Conservation (phyloP, 2,329 filamentous ascomycete species). For the Paracoccidioides lutzii region DNA sequence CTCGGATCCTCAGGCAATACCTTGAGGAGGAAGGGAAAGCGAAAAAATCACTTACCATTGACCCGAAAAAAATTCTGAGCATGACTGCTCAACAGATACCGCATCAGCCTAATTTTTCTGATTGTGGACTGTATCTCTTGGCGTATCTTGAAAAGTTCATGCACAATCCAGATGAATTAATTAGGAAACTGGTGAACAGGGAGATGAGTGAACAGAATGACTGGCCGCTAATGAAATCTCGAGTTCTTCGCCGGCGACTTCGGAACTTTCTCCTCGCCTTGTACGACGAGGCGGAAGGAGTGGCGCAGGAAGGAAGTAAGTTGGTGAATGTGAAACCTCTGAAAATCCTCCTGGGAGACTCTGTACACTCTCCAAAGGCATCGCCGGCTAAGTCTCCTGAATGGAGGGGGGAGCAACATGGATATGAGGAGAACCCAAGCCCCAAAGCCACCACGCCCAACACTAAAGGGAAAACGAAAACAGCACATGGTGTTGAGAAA, state of each 20-base stretch:
- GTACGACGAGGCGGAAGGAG: constrained; percentile 43
- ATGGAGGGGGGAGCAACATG: neutral
- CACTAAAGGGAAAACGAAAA: neutral
- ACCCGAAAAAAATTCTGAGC: constrained; percentile 37
- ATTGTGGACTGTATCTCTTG: constrained; percentile 80
- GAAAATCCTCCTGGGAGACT: constrained; percentile 8
- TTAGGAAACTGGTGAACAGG: constrained; percentile 51
- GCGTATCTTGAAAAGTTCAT: constrained; percentile 77
- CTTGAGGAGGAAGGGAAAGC: constrained; percentile 56
- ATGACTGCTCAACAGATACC: constrained; percentile 67
- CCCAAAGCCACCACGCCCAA: neutral
- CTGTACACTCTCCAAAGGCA: neutral
- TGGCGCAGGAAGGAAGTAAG: neutral
- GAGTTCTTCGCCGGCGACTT: constrained; percentile 51
- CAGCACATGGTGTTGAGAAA: neutral
- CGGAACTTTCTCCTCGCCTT: constrained; percentile 53
- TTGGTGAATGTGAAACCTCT: constrained; percentile 9
- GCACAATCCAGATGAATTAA: constrained; percentile 57
- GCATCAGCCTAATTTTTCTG: constrained; percentile 67
- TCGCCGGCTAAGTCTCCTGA: neutral
- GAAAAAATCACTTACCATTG: constrained; percentile 43
- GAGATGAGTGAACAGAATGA: constrained; percentile 46
- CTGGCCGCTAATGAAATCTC: constrained; percentile 43
- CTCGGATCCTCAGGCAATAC: constrained; percentile 61
- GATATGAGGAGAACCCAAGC: neutral